These are phyloP conservation scores for Gossypium anomalum DNA, from an alignment of 345 rosid species.

Conservation along the genomic window DNA sequence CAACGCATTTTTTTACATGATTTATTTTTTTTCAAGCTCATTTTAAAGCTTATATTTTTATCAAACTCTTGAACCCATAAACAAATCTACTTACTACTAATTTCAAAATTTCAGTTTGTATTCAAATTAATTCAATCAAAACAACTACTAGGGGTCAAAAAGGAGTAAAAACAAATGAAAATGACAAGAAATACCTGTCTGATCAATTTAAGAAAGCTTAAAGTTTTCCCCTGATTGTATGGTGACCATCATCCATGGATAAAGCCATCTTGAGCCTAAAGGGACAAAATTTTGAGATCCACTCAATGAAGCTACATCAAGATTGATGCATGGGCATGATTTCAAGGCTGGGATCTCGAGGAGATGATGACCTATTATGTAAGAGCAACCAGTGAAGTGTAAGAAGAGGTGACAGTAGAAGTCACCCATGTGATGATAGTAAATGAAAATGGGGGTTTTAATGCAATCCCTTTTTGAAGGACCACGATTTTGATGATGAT, in stretches of 20 bases:
- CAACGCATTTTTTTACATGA: too few relatives aligned
- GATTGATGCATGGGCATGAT: neutral
- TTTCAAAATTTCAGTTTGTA: too few relatives aligned
- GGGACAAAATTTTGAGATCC: neutral
- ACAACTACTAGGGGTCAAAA: too few relatives aligned
- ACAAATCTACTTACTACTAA: too few relatives aligned
- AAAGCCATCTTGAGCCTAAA: neutral
- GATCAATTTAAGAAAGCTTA: neutral
- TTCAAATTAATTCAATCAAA: too few relatives aligned
- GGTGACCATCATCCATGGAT: neutral
- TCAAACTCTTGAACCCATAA: fast-evolving
- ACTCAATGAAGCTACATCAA: neutral
- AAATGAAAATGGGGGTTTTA: neutral
- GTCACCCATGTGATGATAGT: slow-evolving; percentile 13
- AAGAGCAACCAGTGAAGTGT: neutral
- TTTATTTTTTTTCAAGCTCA: too few relatives aligned
- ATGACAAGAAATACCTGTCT: neutral
- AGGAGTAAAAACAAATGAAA: neutral
- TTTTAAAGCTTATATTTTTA: too few relatives aligned
- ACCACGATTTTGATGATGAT: neutral
- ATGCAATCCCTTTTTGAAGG: slow-evolving; percentile 2
- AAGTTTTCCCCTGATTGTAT: neutral
- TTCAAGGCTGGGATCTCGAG: neutral
- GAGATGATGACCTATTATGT: neutral
- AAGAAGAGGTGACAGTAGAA: neutral